Percentiles rank a stretch among this genome's conserved stretches.
Evolutionary conservation across 192 early-diverging fungal species (phyloP).

Genomic region (Coemansia sp.): DNA sequence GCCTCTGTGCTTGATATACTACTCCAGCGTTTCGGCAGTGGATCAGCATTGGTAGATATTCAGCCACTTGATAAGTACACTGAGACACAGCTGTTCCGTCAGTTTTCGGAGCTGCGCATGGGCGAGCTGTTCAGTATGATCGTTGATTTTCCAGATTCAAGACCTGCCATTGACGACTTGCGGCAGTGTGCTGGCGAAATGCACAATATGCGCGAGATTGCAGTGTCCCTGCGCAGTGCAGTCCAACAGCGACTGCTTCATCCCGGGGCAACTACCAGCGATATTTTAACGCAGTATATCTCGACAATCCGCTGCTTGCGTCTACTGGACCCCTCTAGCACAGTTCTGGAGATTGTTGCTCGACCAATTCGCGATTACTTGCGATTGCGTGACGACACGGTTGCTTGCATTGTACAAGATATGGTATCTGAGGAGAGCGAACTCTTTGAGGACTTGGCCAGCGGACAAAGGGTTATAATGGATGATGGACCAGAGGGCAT

Average conservation of each 20-base stretch:
- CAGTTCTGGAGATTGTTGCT: constrained; percentile 64
- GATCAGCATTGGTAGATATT: not conserved
- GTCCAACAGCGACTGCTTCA: constrained; percentile 64
- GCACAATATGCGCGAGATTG: constrained; percentile 23
- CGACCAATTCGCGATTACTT: constrained; percentile 61
- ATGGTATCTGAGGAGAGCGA: constrained; percentile 66
- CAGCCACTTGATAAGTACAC: constrained; percentile 4
- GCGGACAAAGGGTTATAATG: constrained; percentile 8
- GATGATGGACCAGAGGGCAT: constrained; percentile 35
- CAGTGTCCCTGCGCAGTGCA: constrained; percentile 19
- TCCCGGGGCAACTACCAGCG: constrained; percentile 67
- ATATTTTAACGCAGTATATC: constrained; percentile 71
- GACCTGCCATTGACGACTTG: constrained; percentile 62
- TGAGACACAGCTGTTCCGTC: constrained; percentile 8
- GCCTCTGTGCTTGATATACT: constrained; percentile 17
- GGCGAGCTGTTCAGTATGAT: constrained; percentile 71
- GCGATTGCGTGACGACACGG: constrained; percentile 63
- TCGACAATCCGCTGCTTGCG: constrained; percentile 68
- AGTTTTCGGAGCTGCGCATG: constrained; percentile 43
- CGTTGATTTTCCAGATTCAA: constrained; percentile 67
- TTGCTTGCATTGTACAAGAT: constrained; percentile 63
- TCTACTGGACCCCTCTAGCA: constrained; percentile 65
- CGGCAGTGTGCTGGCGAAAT: constrained; percentile 42
- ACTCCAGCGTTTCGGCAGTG: not conserved
- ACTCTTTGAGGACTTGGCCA: constrained; percentile 52